Evolutionary conservation across 768 basidiomycete genomes (phyloP).

Genomic region (Paxillus ammoniavirescens): DNA sequence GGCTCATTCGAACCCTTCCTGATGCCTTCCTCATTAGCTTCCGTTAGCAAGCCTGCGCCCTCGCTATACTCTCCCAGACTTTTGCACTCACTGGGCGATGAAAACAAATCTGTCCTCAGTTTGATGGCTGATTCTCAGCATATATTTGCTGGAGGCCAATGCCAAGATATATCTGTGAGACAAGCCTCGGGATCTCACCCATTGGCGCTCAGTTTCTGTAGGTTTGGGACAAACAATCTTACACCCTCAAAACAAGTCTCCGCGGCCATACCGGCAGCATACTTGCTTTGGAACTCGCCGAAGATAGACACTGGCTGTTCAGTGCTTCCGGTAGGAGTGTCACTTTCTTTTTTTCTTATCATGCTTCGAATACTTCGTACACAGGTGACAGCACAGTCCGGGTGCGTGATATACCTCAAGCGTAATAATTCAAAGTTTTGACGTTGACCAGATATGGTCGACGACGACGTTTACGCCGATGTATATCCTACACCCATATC

Average conservation of each 20-base stretch:
- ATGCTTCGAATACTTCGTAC: conserved; percentile 2
- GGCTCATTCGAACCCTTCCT: background rate
- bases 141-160: conserved; percentile 85
- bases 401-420: conserved; percentile 39
- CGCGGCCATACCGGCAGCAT: conserved; percentile 85
- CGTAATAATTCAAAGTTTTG: conserved; percentile 3
- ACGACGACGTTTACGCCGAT: conserved; percentile 63
- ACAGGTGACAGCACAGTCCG: conserved; percentile 86
- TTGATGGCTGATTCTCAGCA: conserved; percentile 68
- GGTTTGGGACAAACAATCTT: conserved; percentile 84
- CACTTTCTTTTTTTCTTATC: background rate
- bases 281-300: conserved; percentile 72
- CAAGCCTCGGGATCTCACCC: background rate
- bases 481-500: conserved; percentile 73
- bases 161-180: conserved; percentile 69
- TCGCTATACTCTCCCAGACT: conserved; percentile 48
- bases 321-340: conserved; percentile 74
- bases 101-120: conserved; percentile 68
- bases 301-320: conserved; percentile 81
- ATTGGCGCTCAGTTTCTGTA: conserved; percentile 28
- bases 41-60: conserved; percentile 56
- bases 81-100: conserved; percentile 69
- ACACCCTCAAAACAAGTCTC: conserved; percentile 65
- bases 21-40: conserved; percentile 38
- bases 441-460: conserved; percentile 68